phyloP scores from a whole-genome alignment of 148 eudicot genomes.

The Rhododendron henanense region DNA sequence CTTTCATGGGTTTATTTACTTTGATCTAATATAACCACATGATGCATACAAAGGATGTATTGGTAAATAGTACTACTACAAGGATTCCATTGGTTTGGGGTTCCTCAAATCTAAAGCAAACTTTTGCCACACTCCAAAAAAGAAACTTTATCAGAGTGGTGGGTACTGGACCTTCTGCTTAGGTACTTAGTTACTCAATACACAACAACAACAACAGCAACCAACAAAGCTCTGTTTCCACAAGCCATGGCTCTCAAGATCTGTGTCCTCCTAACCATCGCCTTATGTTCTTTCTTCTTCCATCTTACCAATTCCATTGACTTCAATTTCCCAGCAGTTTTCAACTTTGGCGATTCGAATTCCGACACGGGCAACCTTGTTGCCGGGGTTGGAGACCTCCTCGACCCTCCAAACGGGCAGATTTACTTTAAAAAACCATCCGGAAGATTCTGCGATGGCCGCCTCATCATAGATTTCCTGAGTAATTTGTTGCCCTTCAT shows the following conservation, averaged over 20 bases:
- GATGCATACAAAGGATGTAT: not conserved
- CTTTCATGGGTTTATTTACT: not conserved
- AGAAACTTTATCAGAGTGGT: constrained; percentile 12
- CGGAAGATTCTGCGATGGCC: constrained; percentile 91
- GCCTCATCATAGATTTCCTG: constrained; percentile 73
- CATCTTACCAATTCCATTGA: constrained; percentile 38
- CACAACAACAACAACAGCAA: constrained; percentile 13
- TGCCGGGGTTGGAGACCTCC: constrained; percentile 52
- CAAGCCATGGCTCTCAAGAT: constrained; percentile 37
- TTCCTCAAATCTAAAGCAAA: constrained; percentile 39
- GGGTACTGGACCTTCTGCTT: constrained; percentile 6
- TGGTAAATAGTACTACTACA: not conserved
- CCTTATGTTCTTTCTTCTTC: constrained; percentile 26
- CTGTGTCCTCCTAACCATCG: constrained; percentile 19
- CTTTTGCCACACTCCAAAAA: constrained; percentile 29
- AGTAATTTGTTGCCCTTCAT: constrained; percentile 30
- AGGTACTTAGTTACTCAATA: constrained; percentile 12
- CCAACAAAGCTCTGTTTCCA: not conserved
- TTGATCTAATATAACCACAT: too few relatives aligned
- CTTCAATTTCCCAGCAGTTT: constrained; percentile 81
- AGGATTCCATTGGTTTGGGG: constrained; percentile 1
- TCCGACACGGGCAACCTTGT: constrained; percentile 84
- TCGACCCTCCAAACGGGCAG: constrained; percentile 72
- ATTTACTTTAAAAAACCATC: constrained; percentile 76
- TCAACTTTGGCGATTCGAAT: constrained; percentile 94